Base-by-base conservation (phyloP, 176 grass and related monocot species). In the Oryza nivara region DNA sequence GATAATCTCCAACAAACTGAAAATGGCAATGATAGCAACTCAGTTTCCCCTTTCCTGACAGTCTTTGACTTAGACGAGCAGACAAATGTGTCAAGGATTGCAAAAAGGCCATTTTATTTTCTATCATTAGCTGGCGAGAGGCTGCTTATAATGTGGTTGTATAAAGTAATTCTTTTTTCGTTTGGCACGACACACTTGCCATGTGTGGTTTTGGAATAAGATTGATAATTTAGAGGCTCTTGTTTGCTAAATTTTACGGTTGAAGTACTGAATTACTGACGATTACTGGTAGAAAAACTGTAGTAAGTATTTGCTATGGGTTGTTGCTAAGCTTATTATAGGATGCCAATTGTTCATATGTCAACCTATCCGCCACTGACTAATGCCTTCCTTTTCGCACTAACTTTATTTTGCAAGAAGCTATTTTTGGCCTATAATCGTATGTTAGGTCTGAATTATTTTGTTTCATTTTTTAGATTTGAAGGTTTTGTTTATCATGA, bases 401-500 rank as follows among this genome's bases (percentile, higher is more conserved):
- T 63, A 63, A 20, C 58, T 63, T 61, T 63, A 63, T 63, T 7
- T 51, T 76, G 71, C 69, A 61, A 69, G 20, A 75, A 61, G 17
- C 15, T 14, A 47, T 32, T 84, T 15, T 32, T 35, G 25, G 2
- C 7, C 14, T 65, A 19, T 52, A 61, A 48, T 61, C 9, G 17
- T 73, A 52, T 76, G 32, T 5, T 65, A 2, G 44, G n/a, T 35
- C 67, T 78, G 25, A 66, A 78, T 67, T 49, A 58, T 58, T 58
- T 20, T n/a, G 19, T 7, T 58, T 58, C 19, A 58, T 67, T 9
- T 86, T 77, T 78, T 69, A 90, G 88, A 68, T 7, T 58, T 74
- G 84, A 74, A 79, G 11, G 48, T 66, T 90, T 74, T 73, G 35
- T 83, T 74, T 86, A 86, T 69, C 74, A 86, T 67, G 80, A 68